Conservation (phyloP, 164 flowering plant species). For the Vitis rotundifolia region DNA sequence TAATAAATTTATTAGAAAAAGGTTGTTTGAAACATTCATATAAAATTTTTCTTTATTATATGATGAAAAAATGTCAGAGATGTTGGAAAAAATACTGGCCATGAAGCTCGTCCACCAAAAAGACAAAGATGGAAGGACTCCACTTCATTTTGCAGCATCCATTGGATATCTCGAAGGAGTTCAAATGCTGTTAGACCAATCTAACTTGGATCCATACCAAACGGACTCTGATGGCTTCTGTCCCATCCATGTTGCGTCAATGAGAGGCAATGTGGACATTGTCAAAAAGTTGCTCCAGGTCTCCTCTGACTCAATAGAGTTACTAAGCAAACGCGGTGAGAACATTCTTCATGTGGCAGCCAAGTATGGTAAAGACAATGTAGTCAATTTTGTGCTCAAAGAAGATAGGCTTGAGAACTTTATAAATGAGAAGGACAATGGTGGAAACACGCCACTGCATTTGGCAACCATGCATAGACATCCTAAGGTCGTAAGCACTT, state of each 20-base stretch:
- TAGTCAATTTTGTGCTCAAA: slow-evolving; percentile 7
- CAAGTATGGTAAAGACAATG: slow-evolving; percentile 7
- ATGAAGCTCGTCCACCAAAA: not conserved
- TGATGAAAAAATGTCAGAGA: not conserved
- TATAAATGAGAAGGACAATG: slow-evolving; percentile 5
- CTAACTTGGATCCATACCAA: too few relatives aligned
- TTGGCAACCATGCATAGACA: slow-evolving; percentile 10
- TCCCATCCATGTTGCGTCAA: slow-evolving; percentile 10
- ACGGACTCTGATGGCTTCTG: too few relatives aligned
- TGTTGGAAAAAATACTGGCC: not conserved
- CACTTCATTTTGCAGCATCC: slow-evolving; percentile 14
- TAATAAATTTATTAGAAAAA: too few relatives aligned
- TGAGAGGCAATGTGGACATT: slow-evolving; percentile 2
- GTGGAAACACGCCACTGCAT: slow-evolving; percentile 25
- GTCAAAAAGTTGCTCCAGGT: slow-evolving; percentile 1
- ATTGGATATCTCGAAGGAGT: slow-evolving; percentile 11
- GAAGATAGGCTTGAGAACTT: not conserved
- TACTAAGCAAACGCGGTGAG: not conserved
- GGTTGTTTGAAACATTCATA: too few relatives aligned
- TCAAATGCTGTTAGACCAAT: too few relatives aligned
- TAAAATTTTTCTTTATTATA: too few relatives aligned
- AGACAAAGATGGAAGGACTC: slow-evolving; percentile 6
- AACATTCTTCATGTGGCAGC: slow-evolving; percentile 22
- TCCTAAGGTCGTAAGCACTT: not conserved
- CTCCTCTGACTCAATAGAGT: slow-evolving; percentile 5